Conservation (phyloP, 352 stramenopile genomes). For the Phytophthora pluvialis region DNA sequence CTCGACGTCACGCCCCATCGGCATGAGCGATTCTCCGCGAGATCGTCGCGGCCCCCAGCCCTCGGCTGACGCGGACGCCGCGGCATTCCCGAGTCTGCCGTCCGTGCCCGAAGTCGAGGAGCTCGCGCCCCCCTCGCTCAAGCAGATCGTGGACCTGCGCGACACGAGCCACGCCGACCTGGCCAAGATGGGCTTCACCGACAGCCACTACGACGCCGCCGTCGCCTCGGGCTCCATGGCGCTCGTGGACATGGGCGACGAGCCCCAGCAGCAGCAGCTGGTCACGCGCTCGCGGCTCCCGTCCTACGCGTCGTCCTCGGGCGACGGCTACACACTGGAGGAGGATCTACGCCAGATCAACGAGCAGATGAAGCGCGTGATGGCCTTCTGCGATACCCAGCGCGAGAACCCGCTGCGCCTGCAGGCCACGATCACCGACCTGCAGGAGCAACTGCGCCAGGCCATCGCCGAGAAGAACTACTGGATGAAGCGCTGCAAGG, state of each 20-base stretch:
- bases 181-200: slow-evolving; percentile 34
- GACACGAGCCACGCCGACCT: slow-evolving; percentile 28
- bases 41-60: slow-evolving; percentile 20
- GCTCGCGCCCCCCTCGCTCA: slow-evolving; percentile 17
- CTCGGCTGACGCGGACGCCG: slow-evolving; percentile 23
- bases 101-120: slow-evolving; percentile 35
- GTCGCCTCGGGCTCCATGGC: slow-evolving; percentile 30
- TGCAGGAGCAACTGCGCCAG: slow-evolving; percentile 79
- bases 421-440: slow-evolving; percentile 79
- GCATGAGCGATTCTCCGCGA: slow-evolving; percentile 38
- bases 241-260: slow-evolving; percentile 26
- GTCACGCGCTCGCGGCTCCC: slow-evolving; percentile 30
- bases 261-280: slow-evolving; percentile 22
- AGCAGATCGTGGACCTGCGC: slow-evolving; percentile 32
- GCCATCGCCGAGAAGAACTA: slow-evolving; percentile 89
- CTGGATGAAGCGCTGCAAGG: slow-evolving; percentile 89
- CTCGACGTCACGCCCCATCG: slow-evolving; percentile 40
- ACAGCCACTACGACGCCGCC: slow-evolving; percentile 27
- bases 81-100: slow-evolving; percentile 30
- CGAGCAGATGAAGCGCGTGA: slow-evolving; percentile 82
- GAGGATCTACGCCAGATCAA: slow-evolving; percentile 82
- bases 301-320: slow-evolving; percentile 53
- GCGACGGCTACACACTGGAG: slow-evolving; percentile 60
- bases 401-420: slow-evolving; percentile 73
- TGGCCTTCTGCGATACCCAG: slow-evolving; percentile 81